A percentile compares a stretch with the other conserved stretches of the same genome.
Evolutionary conservation across 805 yeast genomes (phyloP).

Genomic region (Yarrowia porcina): DNA sequence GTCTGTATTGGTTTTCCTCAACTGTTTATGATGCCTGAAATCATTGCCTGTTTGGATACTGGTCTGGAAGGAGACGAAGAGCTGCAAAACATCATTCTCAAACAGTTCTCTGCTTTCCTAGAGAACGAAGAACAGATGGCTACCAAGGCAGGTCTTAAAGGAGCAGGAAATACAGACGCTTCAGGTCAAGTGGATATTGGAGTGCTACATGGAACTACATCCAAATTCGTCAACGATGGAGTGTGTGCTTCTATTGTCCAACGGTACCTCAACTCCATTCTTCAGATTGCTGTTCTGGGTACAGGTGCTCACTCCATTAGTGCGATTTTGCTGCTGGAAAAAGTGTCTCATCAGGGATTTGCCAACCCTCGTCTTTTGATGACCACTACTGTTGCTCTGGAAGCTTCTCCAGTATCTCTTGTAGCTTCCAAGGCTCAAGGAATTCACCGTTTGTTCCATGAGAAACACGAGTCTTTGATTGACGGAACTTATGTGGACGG

Average conservation of each 20-base stretch:
- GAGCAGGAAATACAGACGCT: conserved; percentile 35
- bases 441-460: conserved; percentile 55
- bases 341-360: conserved; percentile 61
- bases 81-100: conserved; percentile 51
- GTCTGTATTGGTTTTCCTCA: conserved; percentile 64
- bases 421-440: conserved; percentile 50
- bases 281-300: conserved; percentile 49
- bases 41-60: conserved; percentile 53
- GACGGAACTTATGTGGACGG: conserved; percentile 67
- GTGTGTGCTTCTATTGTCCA: conserved; percentile 72
- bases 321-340: conserved; percentile 54
- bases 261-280: conserved; percentile 49
- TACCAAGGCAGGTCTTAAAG: conserved; percentile 45
- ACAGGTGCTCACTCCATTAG: conserved; percentile 48
- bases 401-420: conserved; percentile 47
- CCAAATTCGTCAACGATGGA: conserved; percentile 56
- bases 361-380: conserved; percentile 71
- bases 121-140: conserved; percentile 41
- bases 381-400: conserved; percentile 67
- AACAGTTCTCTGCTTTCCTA: conserved; percentile 57
- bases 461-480: conserved; percentile 67
- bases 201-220: conserved; percentile 54
- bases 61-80: conserved; percentile 46
- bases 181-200: conserved; percentile 42
- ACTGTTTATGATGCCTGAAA: conserved; percentile 56